Percentiles rank a stretch among this genome's conserved stretches.
phyloP scores from a whole-genome alignment of 1,139 yeast species.

The Sugiyamaella neomexicana region DNA sequence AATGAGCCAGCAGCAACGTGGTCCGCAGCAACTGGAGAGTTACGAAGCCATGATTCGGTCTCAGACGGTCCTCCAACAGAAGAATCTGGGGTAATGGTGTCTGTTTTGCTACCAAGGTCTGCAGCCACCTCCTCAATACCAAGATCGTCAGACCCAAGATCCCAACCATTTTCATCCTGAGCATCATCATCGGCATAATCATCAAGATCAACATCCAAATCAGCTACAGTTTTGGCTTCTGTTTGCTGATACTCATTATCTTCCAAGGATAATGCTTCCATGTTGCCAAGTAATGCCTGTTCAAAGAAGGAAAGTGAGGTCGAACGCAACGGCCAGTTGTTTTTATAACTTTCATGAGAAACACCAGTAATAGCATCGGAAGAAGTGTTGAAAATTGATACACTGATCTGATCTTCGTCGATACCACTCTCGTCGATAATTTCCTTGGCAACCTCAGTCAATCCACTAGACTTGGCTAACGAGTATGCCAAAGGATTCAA shows the following conservation, averaged over 20 bases:
- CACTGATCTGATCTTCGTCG: conserved; percentile 60
- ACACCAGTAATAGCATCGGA: conserved; percentile 48
- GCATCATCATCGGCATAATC: conserved; percentile 38
- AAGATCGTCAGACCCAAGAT: conserved; percentile 51
- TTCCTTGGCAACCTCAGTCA: conserved; percentile 68
- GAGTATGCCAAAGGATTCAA: conserved; percentile 89
- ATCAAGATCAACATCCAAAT: conserved; percentile 28
- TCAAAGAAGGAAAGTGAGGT: conserved; percentile 79
- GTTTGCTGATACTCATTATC: conserved; percentile 19
- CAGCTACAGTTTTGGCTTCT: conserved; percentile 25
- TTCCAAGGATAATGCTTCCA: conserved; percentile 62
- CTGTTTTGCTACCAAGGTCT: conserved; percentile 45
- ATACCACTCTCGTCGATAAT: conserved; percentile 65
- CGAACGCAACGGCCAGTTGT: conserved; percentile 81
- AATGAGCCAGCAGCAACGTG: conserved; percentile 96
- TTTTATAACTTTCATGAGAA: conserved; percentile 47
- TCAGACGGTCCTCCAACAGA: conserved; percentile 57
- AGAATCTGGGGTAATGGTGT: conserved; percentile 42
- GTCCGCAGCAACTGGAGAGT: conserved; percentile 87
- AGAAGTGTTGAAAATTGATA: conserved; percentile 48
- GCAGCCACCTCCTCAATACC: conserved; percentile 63
- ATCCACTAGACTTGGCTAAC: conserved; percentile 84
- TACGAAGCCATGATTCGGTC: conserved; percentile 78
- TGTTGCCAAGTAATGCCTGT: conserved; percentile 74
- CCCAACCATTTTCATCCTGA: conserved; percentile 42